phyloP scores from a whole-genome alignment of 2,329 filamentous ascomycete genomes.

The Trichoderma koningiopsis region DNA sequence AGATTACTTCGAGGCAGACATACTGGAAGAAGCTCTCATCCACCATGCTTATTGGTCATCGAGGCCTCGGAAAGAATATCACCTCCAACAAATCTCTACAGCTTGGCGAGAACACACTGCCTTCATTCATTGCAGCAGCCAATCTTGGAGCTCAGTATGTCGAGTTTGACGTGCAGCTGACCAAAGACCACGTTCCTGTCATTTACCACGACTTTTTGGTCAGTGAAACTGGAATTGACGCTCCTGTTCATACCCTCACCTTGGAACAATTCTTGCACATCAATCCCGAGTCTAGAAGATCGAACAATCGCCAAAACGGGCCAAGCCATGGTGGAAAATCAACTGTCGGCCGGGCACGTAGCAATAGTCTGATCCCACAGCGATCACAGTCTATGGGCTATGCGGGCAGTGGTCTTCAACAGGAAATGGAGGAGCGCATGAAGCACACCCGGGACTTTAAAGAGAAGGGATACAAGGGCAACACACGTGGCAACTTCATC shows the following conservation, averaged over 20 bases:
- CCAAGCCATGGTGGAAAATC: conserved; percentile 23
- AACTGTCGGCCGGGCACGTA: conserved; percentile 35
- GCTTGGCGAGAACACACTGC: conserved; percentile 92
- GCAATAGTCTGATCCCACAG: conserved; percentile 47
- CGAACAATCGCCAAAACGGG: conserved; percentile 23
- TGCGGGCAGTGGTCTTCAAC: conserved; percentile 42
- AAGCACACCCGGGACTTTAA: conserved; percentile 97
- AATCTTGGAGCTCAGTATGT: conserved; percentile 82
- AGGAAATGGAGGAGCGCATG: conserved; percentile 75
- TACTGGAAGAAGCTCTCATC: conserved; percentile 94
- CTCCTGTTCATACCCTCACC: conserved; percentile 91
- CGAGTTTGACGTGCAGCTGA: conserved; percentile 88
- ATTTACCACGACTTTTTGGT: conserved; percentile 99
- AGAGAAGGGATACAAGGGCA: conserved; percentile 91
- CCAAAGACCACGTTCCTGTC: conserved; percentile 97
- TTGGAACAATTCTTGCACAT: conserved; percentile 94
- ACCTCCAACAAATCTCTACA: conserved; percentile 83
- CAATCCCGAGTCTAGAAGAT: conserved; percentile 57
- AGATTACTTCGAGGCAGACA: conserved; percentile 83
- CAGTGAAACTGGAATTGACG: conserved; percentile 95
- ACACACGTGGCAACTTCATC: conserved; percentile 90
- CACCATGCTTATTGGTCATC: conserved; percentile 76
- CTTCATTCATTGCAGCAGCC: conserved; percentile 93
- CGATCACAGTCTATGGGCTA: conserved; percentile 60
- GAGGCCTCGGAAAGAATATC: conserved; percentile 87